These are phyloP conservation scores for Chiua virens DNA, from an alignment of 768 basidiomycete species.

Conservation along the genomic window DNA sequence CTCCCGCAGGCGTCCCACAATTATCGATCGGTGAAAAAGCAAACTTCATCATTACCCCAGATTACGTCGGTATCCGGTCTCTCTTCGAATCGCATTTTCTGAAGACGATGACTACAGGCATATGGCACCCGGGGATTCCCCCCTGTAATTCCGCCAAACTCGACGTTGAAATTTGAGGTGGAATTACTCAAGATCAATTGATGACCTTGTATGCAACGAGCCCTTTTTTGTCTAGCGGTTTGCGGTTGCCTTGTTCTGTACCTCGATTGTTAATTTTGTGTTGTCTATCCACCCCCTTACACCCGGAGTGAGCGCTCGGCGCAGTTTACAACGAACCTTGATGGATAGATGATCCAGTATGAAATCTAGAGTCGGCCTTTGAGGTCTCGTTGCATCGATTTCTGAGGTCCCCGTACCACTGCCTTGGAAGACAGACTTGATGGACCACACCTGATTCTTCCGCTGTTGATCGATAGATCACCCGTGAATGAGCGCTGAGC, in stretches of 20 bases:
- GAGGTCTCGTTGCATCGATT: too few species aligned
- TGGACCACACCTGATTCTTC: too few species aligned
- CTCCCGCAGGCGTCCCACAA: conserved; percentile 62
- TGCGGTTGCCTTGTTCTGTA: conserved; percentile 26
- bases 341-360: neutral
- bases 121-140: conserved; percentile 77
- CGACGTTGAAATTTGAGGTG: conserved; percentile 79
- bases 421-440: too few species aligned
- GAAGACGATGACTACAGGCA: conserved; percentile 41
- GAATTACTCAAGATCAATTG: conserved; percentile 73
- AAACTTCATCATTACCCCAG: conserved; percentile 61
- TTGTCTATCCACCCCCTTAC: conserved; percentile 5
- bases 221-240: conserved; percentile 9
- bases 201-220: conserved; percentile 15
- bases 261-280: conserved; percentile 20
- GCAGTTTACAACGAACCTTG: neutral
- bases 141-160: conserved; percentile 75
- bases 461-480: too few species aligned
- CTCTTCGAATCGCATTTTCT: conserved; percentile 2
- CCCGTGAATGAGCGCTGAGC: too few species aligned
- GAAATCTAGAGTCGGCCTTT: neutral
- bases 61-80: conserved; percentile 58
- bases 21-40: conserved; percentile 80
- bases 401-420: too few species aligned
- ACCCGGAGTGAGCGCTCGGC: neutral